Evolutionary conservation across 345 rosid species (phyloP).

Genomic region (Anacardium occidentale): DNA sequence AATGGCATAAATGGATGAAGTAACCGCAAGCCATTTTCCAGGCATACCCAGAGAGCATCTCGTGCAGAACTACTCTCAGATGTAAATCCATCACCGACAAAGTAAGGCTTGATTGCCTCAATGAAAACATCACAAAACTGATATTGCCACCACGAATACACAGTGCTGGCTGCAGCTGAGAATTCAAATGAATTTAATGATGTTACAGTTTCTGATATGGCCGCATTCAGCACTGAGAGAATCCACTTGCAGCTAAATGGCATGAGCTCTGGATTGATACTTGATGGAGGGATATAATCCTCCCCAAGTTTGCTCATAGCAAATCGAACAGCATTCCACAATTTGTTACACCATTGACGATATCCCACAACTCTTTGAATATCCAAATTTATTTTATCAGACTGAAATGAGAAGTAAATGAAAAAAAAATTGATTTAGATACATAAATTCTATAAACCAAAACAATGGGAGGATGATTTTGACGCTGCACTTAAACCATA

Average conservation of each 20-base stretch:
- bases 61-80: constrained; percentile 64
- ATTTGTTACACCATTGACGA: constrained; percentile 99
- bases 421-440: neutral
- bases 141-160: constrained; percentile 97
- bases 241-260: constrained; percentile 94
- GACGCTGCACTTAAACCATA: neutral
- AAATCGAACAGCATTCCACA: constrained; percentile 97
- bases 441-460: neutral
- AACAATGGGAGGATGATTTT: neutral
- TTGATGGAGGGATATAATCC: constrained; percentile 53
- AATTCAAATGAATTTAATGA: constrained; percentile 68
- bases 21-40: constrained; percentile 82
- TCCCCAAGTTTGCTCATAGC: constrained; percentile 89
- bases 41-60: constrained; percentile 71
- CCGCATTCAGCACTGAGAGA: constrained; percentile 73
- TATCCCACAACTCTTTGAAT: constrained; percentile 92
- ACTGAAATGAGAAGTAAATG: constrained; percentile 43
- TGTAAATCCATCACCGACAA: constrained; percentile 57
- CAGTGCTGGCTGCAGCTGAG: constrained; percentile 71
- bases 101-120: constrained; percentile 88
- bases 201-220: constrained; percentile 53
- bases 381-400: constrained; percentile 93
- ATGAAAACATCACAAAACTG: constrained; percentile 93
- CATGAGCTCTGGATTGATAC: constrained; percentile 42
- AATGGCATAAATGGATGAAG: constrained; percentile 98